Evolutionary conservation across 2,329 filamentous ascomycete species (phyloP), one percentile per base, ranked within the genome.

Genomic region (Penicillium sp.): DNA sequence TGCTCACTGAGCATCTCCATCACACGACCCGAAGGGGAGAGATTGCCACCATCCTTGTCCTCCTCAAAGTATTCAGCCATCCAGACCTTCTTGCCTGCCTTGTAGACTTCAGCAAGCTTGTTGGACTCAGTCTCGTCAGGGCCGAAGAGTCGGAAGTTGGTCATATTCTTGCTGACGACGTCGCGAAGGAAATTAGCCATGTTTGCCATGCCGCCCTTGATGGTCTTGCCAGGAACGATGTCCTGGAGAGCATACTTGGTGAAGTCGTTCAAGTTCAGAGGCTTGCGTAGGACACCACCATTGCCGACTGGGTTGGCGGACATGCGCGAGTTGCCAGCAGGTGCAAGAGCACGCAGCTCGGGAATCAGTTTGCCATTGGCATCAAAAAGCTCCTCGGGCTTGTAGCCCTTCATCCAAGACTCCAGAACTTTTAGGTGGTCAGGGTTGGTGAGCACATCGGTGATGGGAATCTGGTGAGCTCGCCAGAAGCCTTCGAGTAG

Each of bases 1-100:
- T 93, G 91, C 76, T 93, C 91, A 19, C 88, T 91, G n/a, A 93
- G 84, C 75, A 93, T 93, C 75, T 93, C 91, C 89, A 93, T 93
- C 38, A 93, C 90, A 30, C 90, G 85, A 17, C 91, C 91, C 15
- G 84, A 82, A 19, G 81, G 84, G 6, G 87, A 84, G 26, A 93
- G 80, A 70, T 93, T 92, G 64, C 91, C 90, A 10, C 90, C 90
- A 70, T 93, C 88, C 8, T 80, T 77, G 70, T 93, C 91, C 72
- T 93, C 90, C 4, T 91, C 88, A 64, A 93, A 90, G 74, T 90
- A 91, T 54, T 91, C 90, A 6, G 86, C 90, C 80, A 93, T 82
- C 90, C 91, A 93, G 3, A 91, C 89, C 77, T 93, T 93, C 83
- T 92, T 90, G 5, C 88, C 88, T 1, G 85, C 89, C 61, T 89